Evolutionary conservation across 2,329 filamentous ascomycete genomes (phyloP).

Genomic region (Huntiella abstrusa): DNA sequence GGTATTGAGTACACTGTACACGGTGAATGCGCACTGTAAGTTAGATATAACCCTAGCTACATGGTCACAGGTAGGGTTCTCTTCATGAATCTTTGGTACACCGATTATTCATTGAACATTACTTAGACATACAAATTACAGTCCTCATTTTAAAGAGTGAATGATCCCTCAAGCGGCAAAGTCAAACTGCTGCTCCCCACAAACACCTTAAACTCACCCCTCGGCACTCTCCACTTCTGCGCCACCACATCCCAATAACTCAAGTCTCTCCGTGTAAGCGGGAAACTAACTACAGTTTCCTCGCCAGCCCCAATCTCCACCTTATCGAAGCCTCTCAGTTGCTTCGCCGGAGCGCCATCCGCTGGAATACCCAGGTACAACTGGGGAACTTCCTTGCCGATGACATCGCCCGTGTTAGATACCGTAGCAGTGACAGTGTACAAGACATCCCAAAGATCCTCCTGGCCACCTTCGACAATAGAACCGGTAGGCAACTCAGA

Average conservation of each 20-base stretch:
- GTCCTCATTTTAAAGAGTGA: constrained; percentile 17
- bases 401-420: constrained; percentile 23
- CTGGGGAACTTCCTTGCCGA: constrained; percentile 29
- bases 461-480: constrained; percentile 25
- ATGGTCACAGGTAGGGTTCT: neutral
- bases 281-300: constrained; percentile 27
- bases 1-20: too few species aligned
- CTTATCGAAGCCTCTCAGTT: constrained; percentile 51
- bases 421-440: constrained; percentile 22
- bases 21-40: too few species aligned
- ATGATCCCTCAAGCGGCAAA: constrained; percentile 22
- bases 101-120: too few species aligned
- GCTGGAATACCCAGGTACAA: constrained; percentile 28
- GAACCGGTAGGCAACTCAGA: constrained; percentile 21
- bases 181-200: constrained; percentile 30
- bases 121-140: too few species aligned
- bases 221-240: constrained; percentile 40
- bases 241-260: constrained; percentile 44
- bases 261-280: constrained; percentile 42
- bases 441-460: constrained; percentile 29
- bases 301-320: constrained; percentile 27
- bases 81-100: neutral
- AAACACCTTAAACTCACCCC: constrained; percentile 25
- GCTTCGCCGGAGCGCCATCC: constrained; percentile 27
- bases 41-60: too few species aligned